These are phyloP conservation scores for Kodamaea kakaduensis DNA, from an alignment of 805 yeast genomes.

Conservation along the genomic window DNA sequence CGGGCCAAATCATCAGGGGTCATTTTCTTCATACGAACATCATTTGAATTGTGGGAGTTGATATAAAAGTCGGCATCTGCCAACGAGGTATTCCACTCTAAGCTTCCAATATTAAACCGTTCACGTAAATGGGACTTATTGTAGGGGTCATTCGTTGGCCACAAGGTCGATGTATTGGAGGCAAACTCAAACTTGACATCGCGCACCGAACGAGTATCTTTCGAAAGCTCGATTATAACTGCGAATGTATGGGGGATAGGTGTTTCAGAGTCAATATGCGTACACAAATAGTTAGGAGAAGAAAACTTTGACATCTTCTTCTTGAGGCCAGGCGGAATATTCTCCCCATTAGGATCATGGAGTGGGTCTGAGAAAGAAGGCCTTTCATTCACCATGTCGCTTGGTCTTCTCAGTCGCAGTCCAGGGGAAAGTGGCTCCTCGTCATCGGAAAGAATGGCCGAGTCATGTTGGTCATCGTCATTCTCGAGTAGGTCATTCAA, in stretches of 20 bases:
- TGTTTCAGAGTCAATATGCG: slow-evolving; percentile 34
- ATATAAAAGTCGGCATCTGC: slow-evolving; percentile 44
- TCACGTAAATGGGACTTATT: slow-evolving; percentile 43
- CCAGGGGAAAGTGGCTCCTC: slow-evolving; percentile 6
- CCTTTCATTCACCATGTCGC: neutral
- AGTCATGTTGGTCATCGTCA: slow-evolving; percentile 9
- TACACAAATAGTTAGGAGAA: slow-evolving; percentile 35
- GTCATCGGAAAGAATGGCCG: slow-evolving; percentile 13
- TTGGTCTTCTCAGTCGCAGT: slow-evolving; percentile 1
- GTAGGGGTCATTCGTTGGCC: slow-evolving; percentile 55
- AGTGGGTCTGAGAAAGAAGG: slow-evolving; percentile 5
- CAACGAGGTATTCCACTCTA: slow-evolving; percentile 40
- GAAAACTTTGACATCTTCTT: slow-evolving; percentile 22
- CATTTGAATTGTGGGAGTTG: slow-evolving; percentile 40
- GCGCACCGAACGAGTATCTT: slow-evolving; percentile 32
- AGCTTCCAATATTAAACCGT: slow-evolving; percentile 43
- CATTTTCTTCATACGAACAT: slow-evolving; percentile 37
- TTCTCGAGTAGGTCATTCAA: slow-evolving; percentile 7
- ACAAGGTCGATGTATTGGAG: slow-evolving; percentile 41
- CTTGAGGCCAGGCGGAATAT: slow-evolving; percentile 13
- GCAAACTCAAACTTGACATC: slow-evolving; percentile 40
- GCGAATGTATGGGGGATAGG: slow-evolving; percentile 54
- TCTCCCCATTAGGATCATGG: slow-evolving; percentile 10
- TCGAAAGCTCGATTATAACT: slow-evolving; percentile 42
- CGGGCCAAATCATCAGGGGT: slow-evolving; percentile 43